Base-by-base conservation (phyloP, 768 basidiomycete genomes). In the Kwoniella newhampshirensis region DNA sequence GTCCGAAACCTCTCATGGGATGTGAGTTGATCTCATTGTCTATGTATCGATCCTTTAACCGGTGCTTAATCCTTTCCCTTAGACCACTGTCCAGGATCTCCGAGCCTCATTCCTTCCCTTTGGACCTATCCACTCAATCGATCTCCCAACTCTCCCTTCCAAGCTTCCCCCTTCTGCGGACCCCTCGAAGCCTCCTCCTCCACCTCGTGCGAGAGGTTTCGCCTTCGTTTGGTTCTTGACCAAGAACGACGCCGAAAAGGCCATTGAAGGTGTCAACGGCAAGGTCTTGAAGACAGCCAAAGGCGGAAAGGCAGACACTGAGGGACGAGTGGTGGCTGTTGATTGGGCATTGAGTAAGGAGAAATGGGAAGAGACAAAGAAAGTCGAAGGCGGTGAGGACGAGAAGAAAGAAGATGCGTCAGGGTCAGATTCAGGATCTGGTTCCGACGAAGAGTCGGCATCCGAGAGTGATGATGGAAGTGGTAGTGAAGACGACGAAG, bases 301-400 rank as follows among this genome's bases (percentile, higher is more conserved):
- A 58, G 73, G 77, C 32, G 71, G 81, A 1, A 80, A 88, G 18
- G 78, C 80, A 77, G 73, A 74, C 20, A 68, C 72, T 26, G 75
- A 77, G 57, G 77, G 78, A 48, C 80, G 91, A 50, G 78, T 84
- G 15, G 88, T 94, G 36, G 91, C 91, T 6, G 94, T 98, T 25
- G 93, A 97, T 78, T 97, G 91, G 90, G 94, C 92, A 3, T 76
- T 97, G 73, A 90, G 91, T 74, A 94, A 96, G 78, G 87, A 89
- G 45, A 87, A 85, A 77, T 96, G 90, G 89, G 82, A 89, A 74
- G 85, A 87, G 72, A 87, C 86, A 65, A 72, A 79, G 84, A 85
- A 76, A 82, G 81, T 42, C 84, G 73, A 58, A 30, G 66, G 54
- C 4, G 73, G 64, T 1, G 74, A 59, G 3, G 71, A 70, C 7